Evolutionary conservation across 139 green algal genomes (phyloP).

Genomic region (Nannochloris sp.): DNA sequence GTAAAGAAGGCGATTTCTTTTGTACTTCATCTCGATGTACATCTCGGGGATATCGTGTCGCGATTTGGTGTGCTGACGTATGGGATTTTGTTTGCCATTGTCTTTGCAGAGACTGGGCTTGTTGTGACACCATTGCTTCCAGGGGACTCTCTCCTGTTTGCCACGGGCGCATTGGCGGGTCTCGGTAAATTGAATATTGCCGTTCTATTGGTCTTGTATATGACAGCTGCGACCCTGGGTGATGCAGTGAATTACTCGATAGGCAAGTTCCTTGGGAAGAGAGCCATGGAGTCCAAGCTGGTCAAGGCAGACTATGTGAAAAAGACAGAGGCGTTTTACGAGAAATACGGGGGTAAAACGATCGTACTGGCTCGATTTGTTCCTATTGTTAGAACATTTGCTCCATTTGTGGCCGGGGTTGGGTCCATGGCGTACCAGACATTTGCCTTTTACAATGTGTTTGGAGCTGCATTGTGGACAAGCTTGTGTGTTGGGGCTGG

Average conservation of each 20-base stretch:
- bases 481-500: constrained; percentile 58
- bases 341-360: constrained; percentile 76
- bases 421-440: constrained; percentile 61
- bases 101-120: constrained; percentile 60
- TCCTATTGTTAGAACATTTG: constrained; percentile 87
- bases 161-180: constrained; percentile 76
- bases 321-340: constrained; percentile 77
- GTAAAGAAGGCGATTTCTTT: constrained; percentile 30
- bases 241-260: constrained; percentile 85
- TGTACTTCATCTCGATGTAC: constrained; percentile 78
- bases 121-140: constrained; percentile 87
- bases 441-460: constrained; percentile 80
- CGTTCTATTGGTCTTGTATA: constrained; percentile 52
- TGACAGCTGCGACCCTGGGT: constrained; percentile 67
- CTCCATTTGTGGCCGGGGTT: constrained; percentile 87
- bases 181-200: constrained; percentile 57
- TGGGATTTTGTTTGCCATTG: constrained; percentile 67
- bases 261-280: constrained; percentile 26
- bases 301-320: constrained; percentile 59
- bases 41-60: constrained; percentile 58
- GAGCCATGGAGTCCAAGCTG: constrained; percentile 39
- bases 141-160: constrained; percentile 85
- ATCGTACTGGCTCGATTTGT: constrained; percentile 88
- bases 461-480: constrained; percentile 74
- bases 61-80: constrained; percentile 64